Evolutionary conservation across 2,329 filamentous ascomycete genomes (phyloP), one percentile per base, ranked within the genome.

Genomic region (Sclerotinia trifoliorum): DNA sequence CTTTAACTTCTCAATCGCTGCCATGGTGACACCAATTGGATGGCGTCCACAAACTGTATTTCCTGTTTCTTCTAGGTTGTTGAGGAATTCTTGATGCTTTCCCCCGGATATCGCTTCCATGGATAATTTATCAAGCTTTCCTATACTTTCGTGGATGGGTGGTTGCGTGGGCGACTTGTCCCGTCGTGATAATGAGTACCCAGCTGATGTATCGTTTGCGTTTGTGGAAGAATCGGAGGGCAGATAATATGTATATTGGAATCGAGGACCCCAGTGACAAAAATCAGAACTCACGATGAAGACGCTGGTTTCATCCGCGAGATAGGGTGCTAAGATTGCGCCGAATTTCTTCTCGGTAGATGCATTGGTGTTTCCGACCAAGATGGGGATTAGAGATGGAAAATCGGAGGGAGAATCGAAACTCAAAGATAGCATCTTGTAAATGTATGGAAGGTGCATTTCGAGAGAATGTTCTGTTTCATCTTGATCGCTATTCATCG

Each of bases 1-100:
- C 64, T 73, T 72, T 21, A 92, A 77, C 61, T 83, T 80, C 80
- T 97, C 94, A 70, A 98, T 79, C 0, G 90, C 93, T 0, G 94
- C 93, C 92, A 99, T 93, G 49, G 91, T 86, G 5, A 98, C 90
- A 0, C 95, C 94, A 74, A 99, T 98, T 0, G 95, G 95, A 80
- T 99, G 95, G 61, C 94, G 84, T 4, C 95, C 95, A 76, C 95
- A 99, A 0, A 99, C 92, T 0, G 95, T 97, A 75, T 99, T 99
- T 19, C 87, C 86, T 0, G 94, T 98, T 48, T 86, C 80, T 65
- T 83, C 80, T 26, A 99, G 79, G 52, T 87, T 89, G 3, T 86
- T 81, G 21, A 92, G 81, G 78, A 97, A 98, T 0, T 79, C 80
- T 29, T 85, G 81, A 74, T 96, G 90, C 10, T 80, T 83, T 1